phyloP scores from a whole-genome alignment of 352 stramenopile species.

The Phytopythium vexans region DNA sequence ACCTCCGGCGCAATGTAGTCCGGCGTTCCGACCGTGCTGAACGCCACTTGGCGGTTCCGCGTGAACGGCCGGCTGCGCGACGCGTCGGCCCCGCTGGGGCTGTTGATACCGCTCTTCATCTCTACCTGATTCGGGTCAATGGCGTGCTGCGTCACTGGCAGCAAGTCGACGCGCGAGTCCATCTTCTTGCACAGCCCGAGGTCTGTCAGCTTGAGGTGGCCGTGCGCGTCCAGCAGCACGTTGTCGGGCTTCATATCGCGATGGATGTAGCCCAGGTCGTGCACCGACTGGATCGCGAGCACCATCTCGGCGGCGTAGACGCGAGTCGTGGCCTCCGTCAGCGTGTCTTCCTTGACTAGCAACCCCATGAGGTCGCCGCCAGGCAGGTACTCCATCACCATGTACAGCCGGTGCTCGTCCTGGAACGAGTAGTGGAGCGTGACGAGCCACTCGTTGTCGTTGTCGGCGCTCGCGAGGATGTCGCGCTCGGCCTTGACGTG shows the following conservation, averaged over 20 bases:
- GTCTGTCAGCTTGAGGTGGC: constrained; percentile 99
- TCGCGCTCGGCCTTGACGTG: constrained; percentile 98
- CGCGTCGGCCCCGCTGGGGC: constrained; percentile 21
- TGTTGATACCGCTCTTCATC: constrained; percentile 14
- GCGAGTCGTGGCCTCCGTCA: constrained; percentile 76
- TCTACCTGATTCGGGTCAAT: constrained; percentile 27
- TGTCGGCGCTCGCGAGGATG: constrained; percentile 91
- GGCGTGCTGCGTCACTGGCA: constrained; percentile 77
- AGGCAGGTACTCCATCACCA: constrained; percentile 99
- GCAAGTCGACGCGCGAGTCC: constrained; percentile 80
- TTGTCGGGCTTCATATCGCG: constrained; percentile 98
- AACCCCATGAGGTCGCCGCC: constrained; percentile 99
- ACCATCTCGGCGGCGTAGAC: constrained; percentile 99
- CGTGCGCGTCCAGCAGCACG: constrained; percentile 95
- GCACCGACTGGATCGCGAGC: constrained; percentile 97
- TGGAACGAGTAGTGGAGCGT: constrained; percentile 98
- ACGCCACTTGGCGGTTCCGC: constrained; percentile 89
- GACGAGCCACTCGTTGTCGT: constrained; percentile 97
- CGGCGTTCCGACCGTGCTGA: constrained; percentile 98
- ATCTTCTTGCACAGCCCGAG: constrained; percentile 98
- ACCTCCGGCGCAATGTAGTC: constrained; percentile 99
- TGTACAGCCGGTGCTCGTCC: constrained; percentile 79
- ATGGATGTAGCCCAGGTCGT: constrained; percentile 99
- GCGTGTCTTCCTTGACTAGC: constrained; percentile 98
- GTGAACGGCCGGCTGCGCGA: constrained; percentile 46